These are phyloP conservation scores for Juglanconis oblonga DNA, from an alignment of 2,329 filamentous ascomycete species.

Conservation along the genomic window DNA sequence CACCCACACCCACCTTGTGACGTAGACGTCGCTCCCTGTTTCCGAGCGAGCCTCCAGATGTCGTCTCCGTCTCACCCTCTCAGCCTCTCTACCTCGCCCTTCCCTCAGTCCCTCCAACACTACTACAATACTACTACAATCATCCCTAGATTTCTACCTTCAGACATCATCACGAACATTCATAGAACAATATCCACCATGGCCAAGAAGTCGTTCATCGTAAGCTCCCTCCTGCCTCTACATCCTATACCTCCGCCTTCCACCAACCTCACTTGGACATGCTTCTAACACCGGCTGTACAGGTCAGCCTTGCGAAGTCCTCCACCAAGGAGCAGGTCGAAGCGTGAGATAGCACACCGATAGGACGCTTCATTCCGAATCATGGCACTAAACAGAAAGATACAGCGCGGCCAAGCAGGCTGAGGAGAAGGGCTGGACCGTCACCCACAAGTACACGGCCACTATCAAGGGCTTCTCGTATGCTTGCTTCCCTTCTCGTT, in stretches of 20 bases:
- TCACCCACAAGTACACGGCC: conserved; percentile 72
- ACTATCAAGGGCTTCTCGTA: conserved; percentile 94
- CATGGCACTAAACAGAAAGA: neutral
- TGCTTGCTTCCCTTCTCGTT: conserved; percentile 32
- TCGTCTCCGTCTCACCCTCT: neutral
- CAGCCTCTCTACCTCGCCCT: neutral
- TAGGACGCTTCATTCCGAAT: neutral
- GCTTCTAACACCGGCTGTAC: neutral
- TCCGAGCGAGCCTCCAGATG: neutral
- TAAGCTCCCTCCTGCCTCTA: conserved; percentile 36
- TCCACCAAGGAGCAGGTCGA: conserved; percentile 16
- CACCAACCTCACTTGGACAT: neutral
- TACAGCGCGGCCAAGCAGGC: conserved; percentile 73
- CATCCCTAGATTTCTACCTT: neutral
- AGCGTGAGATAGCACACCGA: conserved; percentile 12
- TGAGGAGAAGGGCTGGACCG: conserved; percentile 73
- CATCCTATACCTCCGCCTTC: neutral
- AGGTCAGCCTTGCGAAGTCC: conserved; percentile 7
- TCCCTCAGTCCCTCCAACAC: conserved; percentile 71
- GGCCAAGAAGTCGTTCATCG: conserved; percentile 41
- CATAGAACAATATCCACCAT: neutral
- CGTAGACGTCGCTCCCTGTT: neutral
- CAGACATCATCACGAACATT: conserved; percentile 43
- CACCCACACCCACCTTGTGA: neutral
- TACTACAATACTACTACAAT: conserved; percentile 52